These are phyloP conservation scores for Pontederia crassipes DNA, from an alignment of 176 grass and related monocot genomes.

Conservation along the genomic window DNA sequence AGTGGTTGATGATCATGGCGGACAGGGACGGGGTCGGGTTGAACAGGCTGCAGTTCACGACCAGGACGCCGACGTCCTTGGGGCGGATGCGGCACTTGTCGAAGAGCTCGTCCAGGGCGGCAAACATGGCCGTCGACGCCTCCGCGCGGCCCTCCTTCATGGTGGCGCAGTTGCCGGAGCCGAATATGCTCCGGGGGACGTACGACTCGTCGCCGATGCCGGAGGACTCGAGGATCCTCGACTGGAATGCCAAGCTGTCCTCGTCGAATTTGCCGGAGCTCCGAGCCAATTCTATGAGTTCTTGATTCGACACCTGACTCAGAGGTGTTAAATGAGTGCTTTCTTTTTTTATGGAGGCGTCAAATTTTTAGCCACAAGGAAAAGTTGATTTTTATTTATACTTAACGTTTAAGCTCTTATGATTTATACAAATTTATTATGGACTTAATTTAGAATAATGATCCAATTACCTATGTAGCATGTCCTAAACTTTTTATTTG, in stretches of 20 bases:
- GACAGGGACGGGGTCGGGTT: conserved; percentile 91
- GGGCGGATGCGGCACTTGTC: conserved; percentile 89
- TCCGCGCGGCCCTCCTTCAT: conserved; percentile 95
- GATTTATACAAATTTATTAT: too few species aligned
- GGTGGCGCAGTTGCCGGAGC: conserved; percentile 75
- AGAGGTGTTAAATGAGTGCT: too few species aligned
- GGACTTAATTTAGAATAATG: too few species aligned
- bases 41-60: conserved; percentile 99
- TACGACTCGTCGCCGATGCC: conserved; percentile 93
- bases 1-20: conserved; percentile 99
- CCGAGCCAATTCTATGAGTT: conserved; percentile 70
- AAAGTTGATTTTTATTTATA: too few species aligned
- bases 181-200: conserved; percentile 65
- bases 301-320: conserved; percentile 53
- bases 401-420: too few species aligned
- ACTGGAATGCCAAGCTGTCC: conserved; percentile 89
- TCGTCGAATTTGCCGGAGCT: conserved; percentile 93
- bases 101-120: conserved; percentile 90
- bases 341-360: too few species aligned
- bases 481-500: too few species aligned
- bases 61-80: conserved; percentile 83
- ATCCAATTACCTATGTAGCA: too few species aligned
- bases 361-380: too few species aligned
- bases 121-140: conserved; percentile 72
- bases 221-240: conserved; percentile 66